Evolutionary conservation across 306 rosid species (phyloP).

Genomic region (Glycine soja): DNA sequence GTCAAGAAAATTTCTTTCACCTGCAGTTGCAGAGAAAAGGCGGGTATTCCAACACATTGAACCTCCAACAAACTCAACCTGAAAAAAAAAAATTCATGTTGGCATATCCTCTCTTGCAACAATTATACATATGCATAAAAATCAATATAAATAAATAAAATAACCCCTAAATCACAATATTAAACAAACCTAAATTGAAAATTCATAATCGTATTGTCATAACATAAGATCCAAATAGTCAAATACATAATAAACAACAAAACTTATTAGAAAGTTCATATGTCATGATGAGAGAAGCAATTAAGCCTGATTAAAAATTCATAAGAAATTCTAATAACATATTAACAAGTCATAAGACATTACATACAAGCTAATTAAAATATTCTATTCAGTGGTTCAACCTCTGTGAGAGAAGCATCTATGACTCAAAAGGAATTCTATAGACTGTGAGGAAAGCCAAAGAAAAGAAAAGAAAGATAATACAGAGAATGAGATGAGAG

Average conservation of each 20-base stretch:
- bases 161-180: not conserved
- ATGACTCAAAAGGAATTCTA: not conserved
- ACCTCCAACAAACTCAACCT: slow-evolving; percentile 99
- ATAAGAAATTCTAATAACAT: not conserved
- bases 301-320: not conserved
- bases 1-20: slow-evolving; percentile 50
- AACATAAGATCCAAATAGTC: not conserved
- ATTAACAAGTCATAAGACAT: not conserved
- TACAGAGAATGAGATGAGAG: not conserved
- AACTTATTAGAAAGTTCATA: not conserved
- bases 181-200: not conserved
- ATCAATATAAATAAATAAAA: not conserved
- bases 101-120: slow-evolving; percentile 26
- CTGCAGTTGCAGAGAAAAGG: slow-evolving; percentile 86
- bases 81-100: slow-evolving; percentile 35
- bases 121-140: not conserved
- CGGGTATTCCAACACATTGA: slow-evolving; percentile 98
- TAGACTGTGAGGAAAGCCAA: not conserved
- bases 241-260: not conserved
- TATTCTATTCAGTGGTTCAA: not conserved
- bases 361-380: too few relatives aligned
- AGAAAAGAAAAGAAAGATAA: not conserved
- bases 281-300: too few relatives aligned
- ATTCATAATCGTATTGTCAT: not conserved
- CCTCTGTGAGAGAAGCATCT: not conserved